Evolutionary conservation across 1,284 basidiomycete species (phyloP), one percentile per base, ranked within the genome.

Genomic region (Leccinum huronense): DNA sequence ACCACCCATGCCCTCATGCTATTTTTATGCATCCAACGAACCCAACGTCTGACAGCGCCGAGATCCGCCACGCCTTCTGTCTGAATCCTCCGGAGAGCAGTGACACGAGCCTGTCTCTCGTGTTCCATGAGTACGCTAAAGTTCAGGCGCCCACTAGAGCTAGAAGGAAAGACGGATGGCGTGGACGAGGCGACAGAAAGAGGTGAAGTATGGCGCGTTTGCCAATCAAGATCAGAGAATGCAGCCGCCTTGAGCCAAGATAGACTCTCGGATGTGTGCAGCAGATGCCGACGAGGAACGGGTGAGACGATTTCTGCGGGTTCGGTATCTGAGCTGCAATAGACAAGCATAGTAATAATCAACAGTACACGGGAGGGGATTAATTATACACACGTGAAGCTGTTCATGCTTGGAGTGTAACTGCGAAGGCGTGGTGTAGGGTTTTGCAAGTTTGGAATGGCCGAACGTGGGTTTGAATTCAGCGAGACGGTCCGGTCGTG

Each of bases 21-120:
- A 56, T 83, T 80, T 67, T 82, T 86, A 66, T 91, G 88, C 87
- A 93, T 88, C 90, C 88, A 92, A 53, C 86, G 80, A 58, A 91
- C 79, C 85, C 86, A 90, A 36, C 86, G 74, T 65, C 83, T 80
- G 6, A 81, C 88, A 75, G 85, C 84, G 14, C 80, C 80, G n/a
- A 77, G 73, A 60, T 83, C 77, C 14, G 68, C 74, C 7, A 62
- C 67, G 16, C 71, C 62, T 57, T 68, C 66, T 48, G 61, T 62
- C 62, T 70, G 61, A 19, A 23, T 45, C 33, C 58, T 67, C 8
- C 48, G 54, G 19, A 67, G 53, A 16, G 62, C 65, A n/a, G 67
- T 60, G 38, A 63, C 72, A 53, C 65, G 71, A 23, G 69, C 64
- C 42, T 65, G 70, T 68, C 65, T 70, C 64, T 80, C 78, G 9